phyloP scores from a whole-genome alignment of 2,329 filamentous ascomycete genomes.

The Calonectria pteridis region DNA sequence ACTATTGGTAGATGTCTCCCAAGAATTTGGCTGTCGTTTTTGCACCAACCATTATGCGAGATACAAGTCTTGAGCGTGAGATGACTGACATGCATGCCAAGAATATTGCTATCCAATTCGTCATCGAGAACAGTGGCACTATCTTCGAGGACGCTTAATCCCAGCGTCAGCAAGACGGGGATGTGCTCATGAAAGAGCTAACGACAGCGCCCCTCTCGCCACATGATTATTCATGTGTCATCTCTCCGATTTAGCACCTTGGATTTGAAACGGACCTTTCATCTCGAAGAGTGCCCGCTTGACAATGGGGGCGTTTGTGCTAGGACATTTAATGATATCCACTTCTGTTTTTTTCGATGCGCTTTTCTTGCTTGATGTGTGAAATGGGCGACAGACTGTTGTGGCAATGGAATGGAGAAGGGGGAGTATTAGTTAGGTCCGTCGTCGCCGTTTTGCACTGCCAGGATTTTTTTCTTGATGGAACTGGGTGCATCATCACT shows the following conservation, averaged over 20 bases:
- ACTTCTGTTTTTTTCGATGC: slow-evolving; percentile 37
- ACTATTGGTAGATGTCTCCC: slow-evolving; percentile 81
- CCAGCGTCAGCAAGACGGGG: neutral
- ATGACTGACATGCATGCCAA: slow-evolving; percentile 97
- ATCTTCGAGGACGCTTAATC: slow-evolving; percentile 73
- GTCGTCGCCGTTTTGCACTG: slow-evolving; percentile 26
- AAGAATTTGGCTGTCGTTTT: slow-evolving; percentile 98
- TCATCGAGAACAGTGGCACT: slow-evolving; percentile 88
- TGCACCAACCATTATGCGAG: slow-evolving; percentile 96
- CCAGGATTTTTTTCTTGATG: slow-evolving; percentile 26
- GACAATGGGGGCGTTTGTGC: slow-evolving; percentile 43
- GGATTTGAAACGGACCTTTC: slow-evolving; percentile 35
- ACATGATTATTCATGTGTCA: slow-evolving; percentile 30
- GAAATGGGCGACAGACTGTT: slow-evolving; percentile 9
- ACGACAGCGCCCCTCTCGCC: slow-evolving; percentile 3
- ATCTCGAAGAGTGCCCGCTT: slow-evolving; percentile 36
- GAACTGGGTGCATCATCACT: slow-evolving; percentile 29
- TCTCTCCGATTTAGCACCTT: slow-evolving; percentile 40
- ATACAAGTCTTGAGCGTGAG: slow-evolving; percentile 88
- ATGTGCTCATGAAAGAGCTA: slow-evolving; percentile 16
- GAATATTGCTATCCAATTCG: slow-evolving; percentile 90
- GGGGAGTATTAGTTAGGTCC: slow-evolving; percentile 42
- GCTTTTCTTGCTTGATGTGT: slow-evolving; percentile 24
- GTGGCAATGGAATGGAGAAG: slow-evolving; percentile 12
- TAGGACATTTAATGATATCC: slow-evolving; percentile 51